Conservation (phyloP, 1,139 yeast genomes). For the Candida neerlandica region DNA sequence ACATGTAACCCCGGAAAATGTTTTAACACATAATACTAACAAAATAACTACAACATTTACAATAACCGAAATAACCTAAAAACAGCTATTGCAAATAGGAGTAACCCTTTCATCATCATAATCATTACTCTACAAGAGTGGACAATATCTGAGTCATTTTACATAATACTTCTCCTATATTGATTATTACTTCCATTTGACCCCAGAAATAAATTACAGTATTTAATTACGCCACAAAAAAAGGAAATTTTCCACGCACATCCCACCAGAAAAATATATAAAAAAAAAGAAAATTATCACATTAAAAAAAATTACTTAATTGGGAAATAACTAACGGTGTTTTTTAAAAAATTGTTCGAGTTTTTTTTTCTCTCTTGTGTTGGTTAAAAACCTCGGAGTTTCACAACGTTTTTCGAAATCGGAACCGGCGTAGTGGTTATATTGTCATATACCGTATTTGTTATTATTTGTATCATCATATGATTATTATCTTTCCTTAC, state of each 20-base stretch:
- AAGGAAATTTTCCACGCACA: neutral
- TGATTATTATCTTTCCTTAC: too few species aligned
- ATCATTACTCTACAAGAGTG: too few species aligned
- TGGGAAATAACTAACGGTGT: slow-evolving; percentile 1
- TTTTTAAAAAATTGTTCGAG: neutral
- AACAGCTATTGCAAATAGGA: too few species aligned
- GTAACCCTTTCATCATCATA: too few species aligned
- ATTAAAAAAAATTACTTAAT: slow-evolving; percentile 1
- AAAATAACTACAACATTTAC: too few species aligned
- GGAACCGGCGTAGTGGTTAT: slow-evolving; percentile 4
- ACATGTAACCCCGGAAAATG: neutral
- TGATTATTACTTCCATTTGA: slow-evolving; percentile 1
- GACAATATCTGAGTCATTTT: too few species aligned
- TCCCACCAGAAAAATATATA: neutral
- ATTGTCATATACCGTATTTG: neutral
- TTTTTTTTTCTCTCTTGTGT: neutral
- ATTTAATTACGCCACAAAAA: neutral
- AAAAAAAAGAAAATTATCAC: neutral
- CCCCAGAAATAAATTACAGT: slow-evolving; percentile 2
- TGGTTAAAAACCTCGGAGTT: slow-evolving; percentile 7
- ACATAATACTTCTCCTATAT: too few species aligned
- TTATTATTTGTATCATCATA: neutral
- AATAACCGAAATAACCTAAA: too few species aligned
- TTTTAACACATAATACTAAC: too few species aligned
- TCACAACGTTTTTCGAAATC: slow-evolving; percentile 2